Evolutionary conservation across 257 asterid genomes (phyloP).

Genomic region (Nicotiana tabacum): DNA sequence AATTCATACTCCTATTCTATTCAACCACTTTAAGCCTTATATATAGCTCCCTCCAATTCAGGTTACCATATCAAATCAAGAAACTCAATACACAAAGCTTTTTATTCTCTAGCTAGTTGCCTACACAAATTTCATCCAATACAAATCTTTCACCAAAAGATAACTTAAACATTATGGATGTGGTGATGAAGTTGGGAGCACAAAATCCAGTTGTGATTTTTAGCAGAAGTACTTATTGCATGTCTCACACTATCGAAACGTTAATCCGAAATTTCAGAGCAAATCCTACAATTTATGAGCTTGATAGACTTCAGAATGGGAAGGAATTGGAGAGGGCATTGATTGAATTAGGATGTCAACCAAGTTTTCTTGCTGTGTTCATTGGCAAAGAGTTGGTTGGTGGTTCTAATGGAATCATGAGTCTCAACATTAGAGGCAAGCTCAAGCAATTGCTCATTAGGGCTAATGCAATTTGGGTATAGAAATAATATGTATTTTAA

Average conservation of each 20-base stretch:
- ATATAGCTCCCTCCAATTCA: neutral
- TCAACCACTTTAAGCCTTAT: neutral
- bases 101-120: neutral
- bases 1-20: neutral
- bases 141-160: neutral
- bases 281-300: neutral
- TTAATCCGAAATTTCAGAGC: neutral
- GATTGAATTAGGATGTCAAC: neutral
- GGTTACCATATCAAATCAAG: neutral
- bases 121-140: neutral
- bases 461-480: conserved; percentile 14
- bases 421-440: neutral
- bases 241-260: conserved; percentile 1
- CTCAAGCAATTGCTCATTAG: conserved; percentile 3
- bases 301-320: conserved; percentile 2
- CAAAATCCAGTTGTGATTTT: conserved; percentile 2
- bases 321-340: neutral
- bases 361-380: neutral
- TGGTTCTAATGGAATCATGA: conserved; percentile 7
- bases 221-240: neutral
- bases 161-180: neutral
- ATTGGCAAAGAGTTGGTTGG: neutral
- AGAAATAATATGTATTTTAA: too few relatives aligned
- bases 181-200: neutral
- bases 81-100: neutral